Base-by-base conservation (phyloP, 176 grass and related monocot genomes). In the Musa acuminata region DNA sequence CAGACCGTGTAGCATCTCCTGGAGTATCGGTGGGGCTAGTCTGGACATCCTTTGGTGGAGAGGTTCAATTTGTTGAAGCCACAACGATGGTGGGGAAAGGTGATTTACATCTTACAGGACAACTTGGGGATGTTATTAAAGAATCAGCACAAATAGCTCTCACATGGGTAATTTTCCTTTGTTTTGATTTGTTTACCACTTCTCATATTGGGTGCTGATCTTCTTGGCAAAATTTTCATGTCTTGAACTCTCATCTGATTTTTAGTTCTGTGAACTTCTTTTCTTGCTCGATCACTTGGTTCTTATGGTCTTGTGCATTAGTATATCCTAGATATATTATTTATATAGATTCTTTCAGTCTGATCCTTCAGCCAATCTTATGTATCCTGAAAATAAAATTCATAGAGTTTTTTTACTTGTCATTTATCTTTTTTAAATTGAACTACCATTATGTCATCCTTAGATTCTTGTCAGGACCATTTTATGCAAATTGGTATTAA, bases 111-210 rank as follows among this genome's bases (percentile, higher is more conserved):
- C 72, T 94, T 60, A 99, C 95, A 25, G 95, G 95, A 69, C 95
- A 99, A 80, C 95, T 99, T 77, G 95, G 95, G 62, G 95, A 94
- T 89, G 91, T 99, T 78, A 99, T 99, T 72, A 99, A 99, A 82
- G 95, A 99, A 80, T 99, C 95, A 21, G 95, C 95, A 29, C 91
- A 99, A 77, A 85, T 99, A 84, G 90, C 95, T 85, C 87, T 94
- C 55, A 99, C 95, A 71, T 99, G 95, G 95, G 94, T 98, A 89
- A 53, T 53, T 82, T 83, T 79, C 65, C 22, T 23, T 22, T 21
- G 8, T 20, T 51, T 79, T 58, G 43, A 19, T 67, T 1, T 24
- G 9, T 77, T n/a, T 14, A 13, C 3, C 17, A 52, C 17, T 71
- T 51, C 13, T 51, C 14, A 19, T 20, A n/a, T 49, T 21, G 14